Evolutionary conservation across 192 early-diverging fungal genomes (phyloP).

Genomic region (Coemansia sp.): DNA sequence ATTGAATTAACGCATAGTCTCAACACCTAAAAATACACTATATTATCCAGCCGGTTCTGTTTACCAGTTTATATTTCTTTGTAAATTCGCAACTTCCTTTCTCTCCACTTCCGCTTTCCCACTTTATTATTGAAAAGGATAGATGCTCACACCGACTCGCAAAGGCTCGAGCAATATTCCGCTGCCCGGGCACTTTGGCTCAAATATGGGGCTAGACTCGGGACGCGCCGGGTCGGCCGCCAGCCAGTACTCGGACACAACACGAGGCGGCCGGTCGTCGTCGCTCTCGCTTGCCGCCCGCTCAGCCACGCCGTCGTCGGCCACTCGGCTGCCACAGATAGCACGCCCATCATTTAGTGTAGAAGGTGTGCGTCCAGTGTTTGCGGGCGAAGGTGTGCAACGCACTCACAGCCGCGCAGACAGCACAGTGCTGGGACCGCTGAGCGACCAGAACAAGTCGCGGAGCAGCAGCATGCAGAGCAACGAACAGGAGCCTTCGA

Average conservation of each 20-base stretch:
- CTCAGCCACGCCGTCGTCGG: constrained; percentile 17
- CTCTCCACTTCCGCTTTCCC: background rate
- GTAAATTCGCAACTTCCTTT: background rate
- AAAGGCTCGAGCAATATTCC: constrained; percentile 24
- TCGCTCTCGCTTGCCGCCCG: constrained; percentile 31
- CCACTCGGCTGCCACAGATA: background rate
- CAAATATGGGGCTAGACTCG: constrained; percentile 10
- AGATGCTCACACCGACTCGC: constrained; percentile 16
- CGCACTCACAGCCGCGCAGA: constrained; percentile 1
- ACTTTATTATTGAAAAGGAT: too few species aligned
- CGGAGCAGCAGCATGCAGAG: constrained; percentile 12
- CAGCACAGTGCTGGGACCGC: background rate
- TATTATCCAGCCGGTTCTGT: too few species aligned
- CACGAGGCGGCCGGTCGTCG: constrained; percentile 37
- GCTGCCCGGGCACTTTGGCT: constrained; percentile 17
- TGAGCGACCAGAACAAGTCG: constrained; percentile 1
- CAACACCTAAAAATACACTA: too few species aligned
- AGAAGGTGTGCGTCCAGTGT: too few species aligned
- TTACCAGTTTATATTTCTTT: background rate
- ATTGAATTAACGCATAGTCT: too few species aligned
- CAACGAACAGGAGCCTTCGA: background rate
- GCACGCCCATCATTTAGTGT: background rate
- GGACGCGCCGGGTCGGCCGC: background rate
- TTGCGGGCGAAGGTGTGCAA: background rate
- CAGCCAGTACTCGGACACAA: constrained; percentile 22